Percentiles rank a stretch among this genome's conserved stretches.
phyloP scores from a whole-genome alignment of 768 basidiomycete genomes.

The Ramaria rubella region DNA sequence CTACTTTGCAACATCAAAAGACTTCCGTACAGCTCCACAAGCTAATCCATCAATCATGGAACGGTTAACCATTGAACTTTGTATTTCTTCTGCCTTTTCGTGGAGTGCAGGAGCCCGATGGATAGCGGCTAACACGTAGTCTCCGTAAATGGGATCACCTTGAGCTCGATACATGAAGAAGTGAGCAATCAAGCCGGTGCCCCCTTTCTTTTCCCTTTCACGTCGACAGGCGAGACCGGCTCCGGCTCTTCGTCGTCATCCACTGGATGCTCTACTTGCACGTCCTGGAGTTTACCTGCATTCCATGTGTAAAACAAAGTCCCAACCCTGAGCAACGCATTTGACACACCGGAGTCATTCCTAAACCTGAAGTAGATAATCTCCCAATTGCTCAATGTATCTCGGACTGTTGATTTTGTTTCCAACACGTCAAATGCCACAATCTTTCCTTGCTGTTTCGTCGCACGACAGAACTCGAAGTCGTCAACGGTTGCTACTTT shows the following conservation, averaged over 20 bases:
- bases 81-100: background rate
- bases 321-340: background rate
- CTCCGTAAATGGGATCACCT: background rate
- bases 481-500: slow-evolving; percentile 33
- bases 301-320: background rate
- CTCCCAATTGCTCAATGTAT: slow-evolving; percentile 58
- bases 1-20: no score
- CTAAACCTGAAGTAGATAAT: slow-evolving; percentile 61
- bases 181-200: slow-evolving; percentile 17
- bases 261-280: slow-evolving; percentile 55
- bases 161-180: background rate
- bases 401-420: slow-evolving; percentile 39
- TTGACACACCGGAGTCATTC: slow-evolving; percentile 45
- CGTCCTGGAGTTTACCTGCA: slow-evolving; percentile 52
- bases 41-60: background rate
- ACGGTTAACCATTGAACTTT: background rate
- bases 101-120: background rate
- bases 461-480: slow-evolving; percentile 58
- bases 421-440: slow-evolving; percentile 50
- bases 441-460: slow-evolving; percentile 46
- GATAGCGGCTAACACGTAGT: background rate
- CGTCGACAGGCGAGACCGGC: slow-evolving; percentile 7
- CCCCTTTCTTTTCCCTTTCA: slow-evolving; percentile 64
- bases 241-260: slow-evolving; percentile 48
- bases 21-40: no score